Conservation (phyloP, 176 grass and related monocot genomes). For the Microstegium vimineum region DNA sequence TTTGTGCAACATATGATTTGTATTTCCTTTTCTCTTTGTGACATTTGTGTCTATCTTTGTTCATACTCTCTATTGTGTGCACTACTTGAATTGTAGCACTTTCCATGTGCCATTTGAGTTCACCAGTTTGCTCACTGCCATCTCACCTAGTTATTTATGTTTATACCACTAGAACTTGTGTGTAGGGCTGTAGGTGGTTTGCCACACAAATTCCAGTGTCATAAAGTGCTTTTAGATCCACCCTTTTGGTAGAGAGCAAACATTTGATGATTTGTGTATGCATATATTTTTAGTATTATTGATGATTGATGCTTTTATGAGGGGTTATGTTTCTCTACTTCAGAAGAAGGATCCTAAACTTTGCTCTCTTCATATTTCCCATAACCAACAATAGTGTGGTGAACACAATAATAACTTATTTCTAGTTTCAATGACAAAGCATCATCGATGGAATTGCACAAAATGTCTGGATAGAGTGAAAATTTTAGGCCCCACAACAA, state of each 20-base stretch:
- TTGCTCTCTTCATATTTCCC: conserved; percentile 33
- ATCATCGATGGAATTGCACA: conserved; percentile 63
- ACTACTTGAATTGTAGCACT: not conserved
- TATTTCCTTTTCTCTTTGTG: not conserved
- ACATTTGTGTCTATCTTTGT: not conserved
- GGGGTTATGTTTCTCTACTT: conserved; percentile 51
- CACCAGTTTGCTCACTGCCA: not conserved
- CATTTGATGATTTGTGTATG: too few relatives aligned
- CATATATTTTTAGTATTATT: not conserved
- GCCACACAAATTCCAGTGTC: too few relatives aligned
- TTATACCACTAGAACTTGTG: too few relatives aligned
- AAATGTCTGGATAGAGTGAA: conserved; percentile 37
- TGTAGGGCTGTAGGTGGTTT: too few relatives aligned
- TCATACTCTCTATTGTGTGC: not conserved
- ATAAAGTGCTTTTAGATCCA: too few relatives aligned
- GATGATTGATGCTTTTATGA: conserved; percentile 31
- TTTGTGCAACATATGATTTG: not conserved
- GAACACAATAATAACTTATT: not conserved
- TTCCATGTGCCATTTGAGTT: not conserved
- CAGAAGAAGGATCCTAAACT: conserved; percentile 41
- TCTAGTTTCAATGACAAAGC: conserved; percentile 35
- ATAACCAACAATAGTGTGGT: conserved; percentile 16
- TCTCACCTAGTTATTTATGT: too few relatives aligned
- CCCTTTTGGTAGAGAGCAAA: too few relatives aligned
- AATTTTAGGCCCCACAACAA: conserved; percentile 1